Evolutionary conservation across 257 asterid genomes (phyloP).

Genomic region (Solanum bulbocastanum): DNA sequence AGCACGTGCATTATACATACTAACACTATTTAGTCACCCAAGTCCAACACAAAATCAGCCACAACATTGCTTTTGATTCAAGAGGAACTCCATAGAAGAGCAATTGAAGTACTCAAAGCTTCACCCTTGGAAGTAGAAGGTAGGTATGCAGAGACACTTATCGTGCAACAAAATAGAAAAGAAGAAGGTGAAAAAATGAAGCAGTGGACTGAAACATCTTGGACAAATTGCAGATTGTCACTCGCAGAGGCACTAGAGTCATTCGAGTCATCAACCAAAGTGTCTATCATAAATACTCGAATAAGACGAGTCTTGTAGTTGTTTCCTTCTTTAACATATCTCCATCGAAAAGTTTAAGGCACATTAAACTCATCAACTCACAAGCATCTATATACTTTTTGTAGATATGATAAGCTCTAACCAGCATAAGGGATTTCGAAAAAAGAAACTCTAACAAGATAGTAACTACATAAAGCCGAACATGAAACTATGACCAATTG

Average conservation of each 20-base stretch:
- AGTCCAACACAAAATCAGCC: too few species aligned
- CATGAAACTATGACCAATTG: too few species aligned
- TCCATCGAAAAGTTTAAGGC: not conserved
- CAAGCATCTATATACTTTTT: not conserved
- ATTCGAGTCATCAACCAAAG: conserved; percentile 35
- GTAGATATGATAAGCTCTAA: not conserved
- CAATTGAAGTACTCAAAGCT: too few species aligned
- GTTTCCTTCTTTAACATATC: not conserved
- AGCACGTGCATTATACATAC: too few species aligned
- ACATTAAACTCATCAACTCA: not conserved
- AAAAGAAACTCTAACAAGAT: too few species aligned
- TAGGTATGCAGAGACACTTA: conserved; percentile 73
- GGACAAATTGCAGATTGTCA: conserved; percentile 60
- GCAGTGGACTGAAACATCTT: conserved; percentile 52
- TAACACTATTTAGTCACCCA: too few species aligned
- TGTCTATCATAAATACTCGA: conserved; percentile 63
- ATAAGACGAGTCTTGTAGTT: conserved; percentile 51
- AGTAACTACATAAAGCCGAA: too few species aligned
- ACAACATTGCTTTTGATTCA: too few species aligned
- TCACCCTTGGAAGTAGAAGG: conserved; percentile 18
- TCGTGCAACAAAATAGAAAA: conserved; percentile 68
- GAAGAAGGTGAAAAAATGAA: conserved; percentile 50
- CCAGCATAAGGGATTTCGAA: too few species aligned
- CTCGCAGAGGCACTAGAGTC: conserved; percentile 55
- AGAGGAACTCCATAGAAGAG: too few species aligned